Conservation (phyloP, 768 basidiomycete species). For the Boletus barrowsii region DNA sequence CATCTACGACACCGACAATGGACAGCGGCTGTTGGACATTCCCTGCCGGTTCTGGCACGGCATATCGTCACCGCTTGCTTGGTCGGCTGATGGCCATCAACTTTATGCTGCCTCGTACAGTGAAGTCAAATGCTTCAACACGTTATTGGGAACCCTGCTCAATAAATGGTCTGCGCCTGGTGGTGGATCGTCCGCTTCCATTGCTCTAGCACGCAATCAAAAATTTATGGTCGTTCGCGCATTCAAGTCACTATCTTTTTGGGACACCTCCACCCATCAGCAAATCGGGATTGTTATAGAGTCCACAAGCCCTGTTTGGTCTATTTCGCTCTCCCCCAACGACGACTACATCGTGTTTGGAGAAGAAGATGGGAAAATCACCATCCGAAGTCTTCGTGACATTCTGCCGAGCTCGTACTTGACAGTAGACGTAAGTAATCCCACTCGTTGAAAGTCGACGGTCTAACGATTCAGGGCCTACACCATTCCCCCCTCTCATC, state of each 20-base stretch:
- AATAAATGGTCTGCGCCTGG: too few relatives aligned
- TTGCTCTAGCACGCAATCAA: too few relatives aligned
- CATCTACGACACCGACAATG: background rate
- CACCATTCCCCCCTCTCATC: too few relatives aligned
- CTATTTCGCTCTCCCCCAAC: too few relatives aligned
- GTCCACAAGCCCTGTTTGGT: background rate
- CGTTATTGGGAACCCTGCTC: background rate
- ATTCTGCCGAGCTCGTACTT: constrained; percentile 2
- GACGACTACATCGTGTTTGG: background rate
- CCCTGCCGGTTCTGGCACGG: background rate
- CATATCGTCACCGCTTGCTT: background rate
- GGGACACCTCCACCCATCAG: background rate
- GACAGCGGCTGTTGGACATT: background rate
- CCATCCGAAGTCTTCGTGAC: background rate
- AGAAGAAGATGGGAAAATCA: background rate
- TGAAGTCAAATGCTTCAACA: background rate
- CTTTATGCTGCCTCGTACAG: background rate
- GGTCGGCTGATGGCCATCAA: background rate
- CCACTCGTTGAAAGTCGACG: too few relatives aligned
- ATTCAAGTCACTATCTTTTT: background rate
- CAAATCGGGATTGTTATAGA: background rate
- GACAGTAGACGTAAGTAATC: background rate
- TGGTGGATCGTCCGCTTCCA: too few relatives aligned
- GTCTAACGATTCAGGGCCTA: background rate
- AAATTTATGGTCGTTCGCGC: too few relatives aligned